Conservation (phyloP, 805 yeast species). For the Spathaspora sp. region DNA sequence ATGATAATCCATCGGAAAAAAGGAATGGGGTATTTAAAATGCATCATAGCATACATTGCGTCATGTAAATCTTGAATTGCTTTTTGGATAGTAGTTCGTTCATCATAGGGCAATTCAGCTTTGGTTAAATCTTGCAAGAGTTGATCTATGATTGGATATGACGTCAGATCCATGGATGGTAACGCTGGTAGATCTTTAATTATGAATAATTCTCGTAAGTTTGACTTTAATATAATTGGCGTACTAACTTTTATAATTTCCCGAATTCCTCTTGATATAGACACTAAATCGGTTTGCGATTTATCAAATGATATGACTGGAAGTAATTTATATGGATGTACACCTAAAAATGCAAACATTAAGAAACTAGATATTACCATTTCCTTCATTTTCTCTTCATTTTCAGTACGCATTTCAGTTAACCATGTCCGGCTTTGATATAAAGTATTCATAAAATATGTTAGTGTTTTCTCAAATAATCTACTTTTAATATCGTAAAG, state of each 20-base stretch:
- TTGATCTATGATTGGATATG: slow-evolving; percentile 4
- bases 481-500: neutral
- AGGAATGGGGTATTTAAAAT: slow-evolving; percentile 26
- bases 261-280: slow-evolving; percentile 15
- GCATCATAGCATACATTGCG: neutral
- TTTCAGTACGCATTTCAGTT: neutral
- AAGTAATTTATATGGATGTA: slow-evolving; percentile 26
- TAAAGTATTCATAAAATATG: slow-evolving; percentile 3
- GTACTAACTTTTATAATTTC: slow-evolving; percentile 1
- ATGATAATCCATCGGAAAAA: slow-evolving; percentile 24
- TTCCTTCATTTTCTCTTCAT: slow-evolving; percentile 9
- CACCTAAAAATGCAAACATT: slow-evolving; percentile 25
- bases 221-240: slow-evolving; percentile 4
- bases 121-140: neutral
- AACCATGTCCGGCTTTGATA: neutral
- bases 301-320: slow-evolving; percentile 24
- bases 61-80: neutral
- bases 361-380: slow-evolving; percentile 17
- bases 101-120: neutral
- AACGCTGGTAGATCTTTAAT: neutral
- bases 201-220: slow-evolving; percentile 2
- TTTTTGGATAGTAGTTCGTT: neutral
- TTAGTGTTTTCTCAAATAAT: slow-evolving; percentile 2
- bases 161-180: neutral
- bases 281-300: slow-evolving; percentile 17